phyloP scores from a whole-genome alignment of 2,329 filamentous ascomycete genomes.

The Xylariaceae sp. region DNA sequence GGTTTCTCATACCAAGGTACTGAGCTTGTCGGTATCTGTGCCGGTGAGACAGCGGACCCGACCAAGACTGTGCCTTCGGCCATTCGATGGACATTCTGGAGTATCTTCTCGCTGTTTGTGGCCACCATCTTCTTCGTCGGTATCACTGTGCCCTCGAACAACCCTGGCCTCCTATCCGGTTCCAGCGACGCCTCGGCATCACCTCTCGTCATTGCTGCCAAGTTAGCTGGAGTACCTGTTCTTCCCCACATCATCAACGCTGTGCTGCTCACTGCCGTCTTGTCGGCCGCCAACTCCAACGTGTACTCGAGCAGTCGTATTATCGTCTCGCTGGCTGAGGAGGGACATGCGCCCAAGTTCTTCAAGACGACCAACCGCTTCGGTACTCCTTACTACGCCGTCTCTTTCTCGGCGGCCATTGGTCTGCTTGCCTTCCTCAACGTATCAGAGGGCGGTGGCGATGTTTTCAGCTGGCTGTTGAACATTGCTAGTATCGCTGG shows the following conservation, averaged over 20 bases:
- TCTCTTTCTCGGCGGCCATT: slow-evolving; percentile 51
- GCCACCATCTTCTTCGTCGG: slow-evolving; percentile 65
- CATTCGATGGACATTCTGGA: slow-evolving; percentile 70
- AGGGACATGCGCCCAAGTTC: slow-evolving; percentile 56
- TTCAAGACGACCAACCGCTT: slow-evolving; percentile 54
- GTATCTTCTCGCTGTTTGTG: slow-evolving; percentile 65
- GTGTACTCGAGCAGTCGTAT: slow-evolving; percentile 68
- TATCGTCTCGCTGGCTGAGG: slow-evolving; percentile 59
- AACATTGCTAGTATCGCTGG: slow-evolving; percentile 65
- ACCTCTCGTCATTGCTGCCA: slow-evolving; percentile 57
- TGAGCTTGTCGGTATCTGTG: slow-evolving; percentile 72
- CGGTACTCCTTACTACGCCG: slow-evolving; percentile 59
- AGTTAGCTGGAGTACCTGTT: slow-evolving; percentile 57
- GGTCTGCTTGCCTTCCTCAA: slow-evolving; percentile 65
- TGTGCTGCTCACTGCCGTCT: slow-evolving; percentile 69
- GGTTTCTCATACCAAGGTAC: slow-evolving; percentile 68
- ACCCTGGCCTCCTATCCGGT: slow-evolving; percentile 46
- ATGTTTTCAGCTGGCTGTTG: slow-evolving; percentile 68
- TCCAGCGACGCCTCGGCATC: slow-evolving; percentile 57
- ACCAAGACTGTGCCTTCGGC: slow-evolving; percentile 66
- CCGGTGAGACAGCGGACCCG: slow-evolving; percentile 69
- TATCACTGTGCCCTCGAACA: slow-evolving; percentile 61
- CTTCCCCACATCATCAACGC: slow-evolving; percentile 71
- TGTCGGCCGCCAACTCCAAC: slow-evolving; percentile 73
- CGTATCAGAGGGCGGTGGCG: slow-evolving; percentile 50